These are phyloP conservation scores for Actinidia chinensis DNA, from an alignment of 179 eudicot species.

Conservation along the genomic window DNA sequence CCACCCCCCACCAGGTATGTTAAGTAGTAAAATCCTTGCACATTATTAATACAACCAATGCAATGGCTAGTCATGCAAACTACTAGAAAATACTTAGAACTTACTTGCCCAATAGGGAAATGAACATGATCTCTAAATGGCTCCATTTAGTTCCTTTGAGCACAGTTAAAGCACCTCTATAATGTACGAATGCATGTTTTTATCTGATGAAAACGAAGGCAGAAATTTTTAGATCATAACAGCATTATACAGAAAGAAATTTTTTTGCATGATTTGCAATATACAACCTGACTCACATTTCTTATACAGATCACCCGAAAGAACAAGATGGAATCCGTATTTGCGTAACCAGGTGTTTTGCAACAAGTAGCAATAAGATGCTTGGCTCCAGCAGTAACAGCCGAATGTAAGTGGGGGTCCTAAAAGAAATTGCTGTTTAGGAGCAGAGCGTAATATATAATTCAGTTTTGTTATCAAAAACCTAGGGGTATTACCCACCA, in stretches of 20 bases:
- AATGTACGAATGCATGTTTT: constrained; percentile 93
- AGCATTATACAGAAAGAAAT: neutral
- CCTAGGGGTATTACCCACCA: constrained; percentile 84
- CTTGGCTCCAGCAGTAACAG: constrained; percentile 98
- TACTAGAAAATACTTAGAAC: constrained; percentile 21
- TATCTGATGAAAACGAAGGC: constrained; percentile 45
- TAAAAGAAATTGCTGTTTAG: constrained; percentile 39
- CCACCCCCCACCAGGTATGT: too few relatives aligned
- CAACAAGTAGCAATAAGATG: constrained; percentile 88
- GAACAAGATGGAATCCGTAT: constrained; percentile 97
- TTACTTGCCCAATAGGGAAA: constrained; percentile 93
- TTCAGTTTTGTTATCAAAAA: constrained; percentile 8
- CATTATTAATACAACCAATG: neutral
- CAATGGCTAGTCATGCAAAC: neutral
- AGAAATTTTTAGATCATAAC: constrained; percentile 10
- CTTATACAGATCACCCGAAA: constrained; percentile 84
- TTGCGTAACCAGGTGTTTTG: constrained; percentile 81
- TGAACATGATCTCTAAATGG: constrained; percentile 82
- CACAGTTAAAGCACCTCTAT: constrained; percentile 81
- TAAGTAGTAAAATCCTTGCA: constrained; percentile 9
- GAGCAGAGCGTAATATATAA: neutral
- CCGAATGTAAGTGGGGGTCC: constrained; percentile 90
- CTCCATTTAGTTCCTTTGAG: constrained; percentile 85
- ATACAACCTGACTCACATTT: constrained; percentile 80
- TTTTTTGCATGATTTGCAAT: neutral